These are phyloP conservation scores for Coprinopsis marcescibilis DNA, from an alignment of 768 basidiomycete genomes.

Conservation along the genomic window DNA sequence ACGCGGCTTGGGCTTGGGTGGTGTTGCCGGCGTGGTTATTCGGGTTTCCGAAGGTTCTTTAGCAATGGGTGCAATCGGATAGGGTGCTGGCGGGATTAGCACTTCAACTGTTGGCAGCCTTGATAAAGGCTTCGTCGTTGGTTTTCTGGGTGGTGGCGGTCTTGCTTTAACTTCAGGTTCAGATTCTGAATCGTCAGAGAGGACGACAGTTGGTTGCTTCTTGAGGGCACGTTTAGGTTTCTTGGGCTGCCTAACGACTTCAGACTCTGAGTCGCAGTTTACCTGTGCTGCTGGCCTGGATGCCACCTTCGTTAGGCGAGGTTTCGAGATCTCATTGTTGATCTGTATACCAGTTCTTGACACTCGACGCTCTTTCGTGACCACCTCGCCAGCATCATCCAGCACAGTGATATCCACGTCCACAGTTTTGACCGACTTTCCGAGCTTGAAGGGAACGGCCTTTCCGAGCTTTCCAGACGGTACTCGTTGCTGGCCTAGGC, in stretches of 20 bases:
- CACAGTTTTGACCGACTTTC: constrained; percentile 37
- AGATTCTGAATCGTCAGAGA: constrained; percentile 46
- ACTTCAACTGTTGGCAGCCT: constrained; percentile 30
- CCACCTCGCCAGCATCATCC: constrained; percentile 50
- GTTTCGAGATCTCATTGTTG: constrained; percentile 18
- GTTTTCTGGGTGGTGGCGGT: constrained; percentile 4
- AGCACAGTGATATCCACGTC: constrained; percentile 64
- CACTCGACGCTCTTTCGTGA: constrained; percentile 58
- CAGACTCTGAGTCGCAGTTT: constrained; percentile 20
- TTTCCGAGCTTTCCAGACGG: constrained; percentile 21
- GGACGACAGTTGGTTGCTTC: constrained; percentile 27
- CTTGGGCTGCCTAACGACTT: constrained; percentile 17
- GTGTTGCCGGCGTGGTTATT: constrained; percentile 1
- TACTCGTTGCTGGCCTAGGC: constrained; percentile 19
- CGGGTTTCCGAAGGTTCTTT: background rate
- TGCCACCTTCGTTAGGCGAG: background rate
- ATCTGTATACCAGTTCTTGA: constrained; percentile 38
- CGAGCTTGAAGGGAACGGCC: constrained; percentile 26
- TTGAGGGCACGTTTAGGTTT: constrained; percentile 22
- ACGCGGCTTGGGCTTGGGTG: constrained; percentile 7
- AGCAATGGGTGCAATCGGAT: constrained; percentile 12
- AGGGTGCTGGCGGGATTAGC: constrained; percentile 34
- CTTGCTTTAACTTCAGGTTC: constrained; percentile 19
- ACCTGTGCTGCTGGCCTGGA: constrained; percentile 2
- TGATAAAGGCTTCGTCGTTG: constrained; percentile 7